Base-by-base conservation (phyloP, 805 yeast species). In the Vanderwaltozyma polyspora region DNA sequence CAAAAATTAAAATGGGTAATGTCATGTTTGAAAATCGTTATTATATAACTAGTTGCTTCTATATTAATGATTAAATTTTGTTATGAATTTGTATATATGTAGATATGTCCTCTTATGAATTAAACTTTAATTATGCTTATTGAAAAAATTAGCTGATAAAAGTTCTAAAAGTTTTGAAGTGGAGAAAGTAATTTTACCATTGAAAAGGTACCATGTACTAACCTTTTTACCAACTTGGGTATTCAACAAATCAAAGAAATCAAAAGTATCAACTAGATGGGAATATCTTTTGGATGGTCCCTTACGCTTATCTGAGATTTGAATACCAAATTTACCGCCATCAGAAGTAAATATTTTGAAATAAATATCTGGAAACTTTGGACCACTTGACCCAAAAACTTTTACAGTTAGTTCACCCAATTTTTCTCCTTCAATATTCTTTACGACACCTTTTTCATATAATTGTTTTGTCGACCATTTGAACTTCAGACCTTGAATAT, bases 381-480 rank as follows among this genome's bases (percentile, higher is more conserved):
- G 65, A 4, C 63, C 65, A 32, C 64, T 62, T 17, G 65, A 52
- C 9, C 61, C 61, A 41, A 57, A 59, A 2, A 61, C 60, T 19
- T 58, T 60, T 1, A 61, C 56, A 0, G 64, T 54, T 13, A 52
- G 55, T 18, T 56, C 47, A 19, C 60, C 63, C 19, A 60, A 46
- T 33, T 67, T 62, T 17, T 69, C 62, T 0, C 84, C 85, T 13
- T 67, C 68, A 26, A 80, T 63, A 34, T 74, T 78, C 3, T 69
- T 52, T 15, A 87, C 53, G 1, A 86, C 70, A 1, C 81, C 79
- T 42, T 72, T 79, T 38, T 86, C 95, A 49, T 72, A 64, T 25
- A 89, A 66, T 48, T 76, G 78, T 44, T 79, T 78, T 4, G 84
- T 78, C 0, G 84, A 70, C 60, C 83, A 82, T 73, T 82, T 34